Evolutionary conservation across 2,329 filamentous ascomycete genomes (phyloP).

Genomic region (Aspergillus uvarum): DNA sequence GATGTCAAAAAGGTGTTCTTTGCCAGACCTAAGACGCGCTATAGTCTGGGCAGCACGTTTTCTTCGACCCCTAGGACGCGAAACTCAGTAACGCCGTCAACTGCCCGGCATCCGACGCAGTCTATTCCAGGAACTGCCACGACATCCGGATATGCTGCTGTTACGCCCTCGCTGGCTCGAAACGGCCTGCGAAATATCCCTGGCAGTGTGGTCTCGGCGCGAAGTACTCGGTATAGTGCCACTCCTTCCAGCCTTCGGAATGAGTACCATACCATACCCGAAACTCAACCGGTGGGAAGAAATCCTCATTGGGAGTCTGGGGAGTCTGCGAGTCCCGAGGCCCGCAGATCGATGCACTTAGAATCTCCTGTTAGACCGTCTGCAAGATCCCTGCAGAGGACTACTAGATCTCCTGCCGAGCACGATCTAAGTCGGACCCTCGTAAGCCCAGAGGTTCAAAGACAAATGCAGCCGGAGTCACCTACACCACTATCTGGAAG

Average conservation of each 20-base stretch:
- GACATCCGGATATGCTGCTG: neutral
- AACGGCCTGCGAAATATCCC: neutral
- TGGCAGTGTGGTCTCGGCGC: neutral
- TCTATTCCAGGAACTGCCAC: neutral
- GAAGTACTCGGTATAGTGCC: neutral
- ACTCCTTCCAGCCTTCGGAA: neutral
- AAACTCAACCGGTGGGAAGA: neutral
- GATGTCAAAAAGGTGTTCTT: constrained; percentile 30
- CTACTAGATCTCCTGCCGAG: neutral
- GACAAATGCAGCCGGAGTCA: neutral
- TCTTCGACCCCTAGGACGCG: constrained; percentile 1
- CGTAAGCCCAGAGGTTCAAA: neutral
- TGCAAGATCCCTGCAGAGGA: neutral
- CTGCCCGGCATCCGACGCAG: neutral
- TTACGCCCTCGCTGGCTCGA: neutral
- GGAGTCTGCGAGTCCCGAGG: neutral
- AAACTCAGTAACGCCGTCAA: neutral
- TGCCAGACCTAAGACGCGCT: constrained; percentile 3
- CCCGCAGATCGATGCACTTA: neutral
- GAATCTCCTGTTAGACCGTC: neutral
- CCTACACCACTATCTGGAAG: neutral
- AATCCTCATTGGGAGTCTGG: neutral
- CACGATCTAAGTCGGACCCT: neutral
- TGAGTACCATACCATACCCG: neutral
- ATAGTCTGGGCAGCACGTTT: constrained; percentile 24